phyloP scores from a whole-genome alignment of 108 stramenopile species.

The Skeletonema grethae region DNA sequence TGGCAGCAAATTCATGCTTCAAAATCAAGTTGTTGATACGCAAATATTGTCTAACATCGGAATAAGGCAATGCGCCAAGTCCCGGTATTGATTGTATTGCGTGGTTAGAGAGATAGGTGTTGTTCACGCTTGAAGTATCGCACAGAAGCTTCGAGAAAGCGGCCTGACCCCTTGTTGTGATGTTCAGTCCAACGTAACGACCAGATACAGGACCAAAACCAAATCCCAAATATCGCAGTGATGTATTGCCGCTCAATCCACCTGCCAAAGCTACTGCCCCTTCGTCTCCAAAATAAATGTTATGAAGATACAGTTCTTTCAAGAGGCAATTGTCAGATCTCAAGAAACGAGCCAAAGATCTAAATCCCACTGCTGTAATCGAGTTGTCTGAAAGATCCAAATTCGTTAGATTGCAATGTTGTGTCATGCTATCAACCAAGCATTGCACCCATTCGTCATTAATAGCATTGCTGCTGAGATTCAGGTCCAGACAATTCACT shows the following conservation, averaged over 20 bases:
- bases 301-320: not conserved
- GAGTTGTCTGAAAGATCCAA: not conserved
- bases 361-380: not conserved
- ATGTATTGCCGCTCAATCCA: not conserved
- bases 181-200: too few relatives aligned
- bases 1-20: not conserved
- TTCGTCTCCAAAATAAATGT: not conserved
- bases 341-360: not conserved
- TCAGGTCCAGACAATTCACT: not conserved
- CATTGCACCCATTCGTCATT: not conserved
- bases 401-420: not conserved
- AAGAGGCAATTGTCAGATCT: not conserved
- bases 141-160: constrained; percentile 8
- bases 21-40: not conserved
- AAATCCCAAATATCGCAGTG: not conserved
- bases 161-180: not conserved
- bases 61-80: not conserved
- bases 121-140: constrained; percentile 16
- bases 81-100: not conserved
- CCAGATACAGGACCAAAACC: too few relatives aligned
- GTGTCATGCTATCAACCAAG: not conserved
- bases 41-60: not conserved
- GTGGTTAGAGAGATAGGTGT: constrained; percentile 23
- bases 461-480: not conserved
- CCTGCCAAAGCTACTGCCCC: not conserved